Base-by-base conservation (phyloP, 2,329 filamentous ascomycete genomes). In the Westerdykella ornata region DNA sequence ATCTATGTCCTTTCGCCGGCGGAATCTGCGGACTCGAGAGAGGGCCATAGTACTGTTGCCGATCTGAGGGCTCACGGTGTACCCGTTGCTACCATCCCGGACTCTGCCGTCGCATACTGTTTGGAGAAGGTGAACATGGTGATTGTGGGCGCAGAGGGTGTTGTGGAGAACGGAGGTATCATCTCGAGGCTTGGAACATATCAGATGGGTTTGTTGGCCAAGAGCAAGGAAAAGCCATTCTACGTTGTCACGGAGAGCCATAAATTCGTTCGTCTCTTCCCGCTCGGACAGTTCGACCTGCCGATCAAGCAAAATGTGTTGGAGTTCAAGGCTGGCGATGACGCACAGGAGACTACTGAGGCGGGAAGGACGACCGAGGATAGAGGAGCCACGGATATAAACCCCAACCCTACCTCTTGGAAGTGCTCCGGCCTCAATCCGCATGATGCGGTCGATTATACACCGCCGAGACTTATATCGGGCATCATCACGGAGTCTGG, bases 181-280 rank as follows among this genome's bases (percentile, higher is more conserved):
- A 86, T 98, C 52, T 90, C 85, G 17, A 75, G 89, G 37, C 78
- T 97, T 68, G 90, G 90, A 18, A 83, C 80, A 3, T 90, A 86
- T 54, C 88, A 95, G 70, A 83, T 97, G 53, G 89, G 87, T 2
- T 72, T 88, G 52, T 71, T 96, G 39, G 88, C 89, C 4, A 82
- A 82, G 56, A 77, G 77, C 12, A 76, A 77, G 46, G 79, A 82
- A 30, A 82, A 86, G 48, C 85, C 85, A 0, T 87, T 97, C 54
- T 95, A 94, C 59, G 88, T 95, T 14, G 88, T 92, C 4, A 85
- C 85, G 1, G 92, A 98, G 71, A 94, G 86, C 56, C 92, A 98
- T 73, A 98, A 98, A 70, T 96, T 98, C 61, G 88, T 94, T 35
- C 78, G 88, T 56, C 76, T 92, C 41, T 92, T 89, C 56, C 87